These are phyloP conservation scores for Saururus chinensis DNA, from an alignment of 164 flowering plant genomes.

Conservation along the genomic window DNA sequence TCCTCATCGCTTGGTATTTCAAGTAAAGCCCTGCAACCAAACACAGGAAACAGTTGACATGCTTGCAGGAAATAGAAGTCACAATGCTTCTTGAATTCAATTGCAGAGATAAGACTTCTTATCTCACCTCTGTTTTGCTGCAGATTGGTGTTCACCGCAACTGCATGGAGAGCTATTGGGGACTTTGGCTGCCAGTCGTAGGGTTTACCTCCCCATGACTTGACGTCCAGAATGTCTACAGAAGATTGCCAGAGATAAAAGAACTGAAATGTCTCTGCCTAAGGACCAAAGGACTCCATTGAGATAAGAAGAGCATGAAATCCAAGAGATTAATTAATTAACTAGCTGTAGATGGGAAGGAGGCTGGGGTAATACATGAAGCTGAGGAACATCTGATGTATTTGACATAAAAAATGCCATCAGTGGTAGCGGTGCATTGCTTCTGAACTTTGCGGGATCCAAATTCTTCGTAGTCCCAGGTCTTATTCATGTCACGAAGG, in stretches of 20 bases:
- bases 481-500: constrained; percentile 45
- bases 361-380: constrained; percentile 28
- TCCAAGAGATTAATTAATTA: not conserved
- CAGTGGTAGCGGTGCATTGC: constrained; percentile 14
- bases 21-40: too few species aligned
- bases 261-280: not conserved
- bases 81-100: too few species aligned
- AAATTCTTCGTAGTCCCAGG: constrained; percentile 67
- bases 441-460: constrained; percentile 40
- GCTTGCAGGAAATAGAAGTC: too few species aligned
- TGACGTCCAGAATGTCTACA: constrained; percentile 51
- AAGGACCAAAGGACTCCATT: not conserved
- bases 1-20: too few species aligned
- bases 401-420: constrained; percentile 31
- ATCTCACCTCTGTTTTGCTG: constrained; percentile 69
- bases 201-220: constrained; percentile 60
- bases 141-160: constrained; percentile 81
- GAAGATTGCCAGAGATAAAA: too few species aligned
- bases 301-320: not conserved
- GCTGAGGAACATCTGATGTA: constrained; percentile 45
- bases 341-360: not conserved
- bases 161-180: constrained; percentile 54
- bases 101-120: too few species aligned
- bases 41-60: too few species aligned
- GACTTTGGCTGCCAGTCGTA: constrained; percentile 83